Percentiles rank a stretch among this genome's conserved stretches.
phyloP scores from a whole-genome alignment of 495 filamentous ascomycete genomes.

The Penicillium maclennaniae region DNA sequence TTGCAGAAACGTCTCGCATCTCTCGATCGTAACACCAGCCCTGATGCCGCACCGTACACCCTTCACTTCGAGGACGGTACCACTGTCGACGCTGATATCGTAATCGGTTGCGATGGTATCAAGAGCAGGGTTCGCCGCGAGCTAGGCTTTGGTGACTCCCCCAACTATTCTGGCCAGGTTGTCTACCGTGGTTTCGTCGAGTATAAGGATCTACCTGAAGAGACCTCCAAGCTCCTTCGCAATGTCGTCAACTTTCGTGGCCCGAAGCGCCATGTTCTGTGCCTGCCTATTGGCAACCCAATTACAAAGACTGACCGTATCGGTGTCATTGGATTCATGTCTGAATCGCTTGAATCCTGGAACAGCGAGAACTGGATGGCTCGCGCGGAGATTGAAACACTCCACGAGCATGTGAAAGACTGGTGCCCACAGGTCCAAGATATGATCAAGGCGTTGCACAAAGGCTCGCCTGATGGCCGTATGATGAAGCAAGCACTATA shows the following conservation, averaged over 20 bases:
- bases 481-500: conserved; percentile 33
- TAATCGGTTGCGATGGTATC: conserved; percentile 61
- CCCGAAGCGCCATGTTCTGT: conserved; percentile 23
- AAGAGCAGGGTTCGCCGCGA: conserved; percentile 48
- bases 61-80: conserved; percentile 46
- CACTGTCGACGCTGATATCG: conserved; percentile 39
- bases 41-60: conserved; percentile 17
- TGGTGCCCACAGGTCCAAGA: conserved; percentile 31
- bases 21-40: conserved; percentile 11
- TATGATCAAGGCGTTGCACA: conserved; percentile 25
- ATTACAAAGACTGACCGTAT: conserved; percentile 25
- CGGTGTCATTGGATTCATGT: conserved; percentile 30
- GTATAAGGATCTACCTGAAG: conserved; percentile 23
- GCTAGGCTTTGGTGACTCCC: conserved; percentile 35
- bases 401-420: conserved; percentile 29
- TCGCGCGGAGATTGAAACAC: conserved; percentile 27
- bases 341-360: conserved; percentile 28
- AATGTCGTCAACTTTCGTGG: conserved; percentile 31
- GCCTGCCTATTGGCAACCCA: conserved; percentile 26
- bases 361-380: conserved; percentile 34
- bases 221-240: conserved; percentile 24
- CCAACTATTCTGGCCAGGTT: conserved; percentile 48
- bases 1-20: conserved; percentile 22
- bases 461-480: conserved; percentile 21
- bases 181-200: conserved; percentile 51